Evolutionary conservation across 495 filamentous ascomycete species (phyloP).

Genomic region (Lepidopterella palustris): DNA sequence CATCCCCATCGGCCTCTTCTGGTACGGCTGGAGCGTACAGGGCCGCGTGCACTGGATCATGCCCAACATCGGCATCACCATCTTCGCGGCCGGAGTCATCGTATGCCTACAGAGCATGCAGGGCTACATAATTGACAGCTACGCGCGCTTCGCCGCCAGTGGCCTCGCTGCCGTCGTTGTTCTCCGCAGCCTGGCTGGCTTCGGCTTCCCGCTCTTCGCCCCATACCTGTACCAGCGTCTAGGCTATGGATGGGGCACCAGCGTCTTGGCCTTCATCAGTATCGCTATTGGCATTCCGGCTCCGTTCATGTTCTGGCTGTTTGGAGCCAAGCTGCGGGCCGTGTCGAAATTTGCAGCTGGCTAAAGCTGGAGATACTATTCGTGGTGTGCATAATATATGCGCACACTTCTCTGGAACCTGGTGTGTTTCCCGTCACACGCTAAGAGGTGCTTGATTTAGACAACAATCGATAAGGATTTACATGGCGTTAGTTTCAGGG

Average conservation of each 20-base stretch:
- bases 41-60: constrained; percentile 28
- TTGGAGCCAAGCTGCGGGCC: not conserved
- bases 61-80: constrained; percentile 29
- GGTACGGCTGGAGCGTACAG: constrained; percentile 31
- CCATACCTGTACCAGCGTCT: constrained; percentile 33
- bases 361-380: too few species aligned
- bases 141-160: constrained; percentile 62
- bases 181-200: constrained; percentile 57
- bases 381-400: too few species aligned
- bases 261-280: constrained; percentile 21
- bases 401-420: too few species aligned
- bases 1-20: constrained; percentile 30
- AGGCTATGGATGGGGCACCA: constrained; percentile 36
- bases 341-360: not conserved
- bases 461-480: too few species aligned
- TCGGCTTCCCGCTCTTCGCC: constrained; percentile 60
- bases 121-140: constrained; percentile 47
- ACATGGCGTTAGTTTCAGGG: too few species aligned
- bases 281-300: not conserved
- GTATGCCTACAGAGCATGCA: constrained; percentile 57
- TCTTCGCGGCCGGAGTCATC: constrained; percentile 37
- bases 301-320: not conserved
- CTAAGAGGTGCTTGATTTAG: too few species aligned
- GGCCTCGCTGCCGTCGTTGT: constrained; percentile 58
- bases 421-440: too few species aligned